Percentiles rank a stretch among this genome's conserved stretches.
Conservation (phyloP, 1,284 basidiomycete species). For the Tylopilus orsonianus region DNA sequence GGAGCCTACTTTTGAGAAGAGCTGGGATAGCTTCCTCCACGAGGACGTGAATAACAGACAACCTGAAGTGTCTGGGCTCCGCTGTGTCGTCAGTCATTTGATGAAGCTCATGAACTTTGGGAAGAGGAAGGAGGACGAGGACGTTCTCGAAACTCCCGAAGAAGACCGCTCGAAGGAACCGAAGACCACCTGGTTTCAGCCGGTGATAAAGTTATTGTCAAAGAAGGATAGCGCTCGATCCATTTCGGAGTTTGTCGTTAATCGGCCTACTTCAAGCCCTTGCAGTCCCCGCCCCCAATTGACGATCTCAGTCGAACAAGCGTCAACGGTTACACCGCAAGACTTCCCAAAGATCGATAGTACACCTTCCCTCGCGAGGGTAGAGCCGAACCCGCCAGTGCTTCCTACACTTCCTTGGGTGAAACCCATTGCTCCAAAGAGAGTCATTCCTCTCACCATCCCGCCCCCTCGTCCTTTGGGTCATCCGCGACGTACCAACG, state of each 20-base stretch:
- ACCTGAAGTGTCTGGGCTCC: conserved; percentile 12
- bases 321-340: conserved; percentile 24
- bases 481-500: conserved; percentile 32
- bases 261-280: conserved; percentile 17
- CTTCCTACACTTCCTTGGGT: conserved; percentile 39
- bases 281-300: conserved; percentile 39
- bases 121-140: conserved; percentile 34
- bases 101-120: conserved; percentile 49
- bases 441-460: conserved; percentile 25
- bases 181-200: conserved; percentile 30
- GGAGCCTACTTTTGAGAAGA: conserved; percentile 40
- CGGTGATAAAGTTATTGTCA: conserved; percentile 23
- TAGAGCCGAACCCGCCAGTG: conserved; percentile 33
- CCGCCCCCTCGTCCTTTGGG: conserved; percentile 31
- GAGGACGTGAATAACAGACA: conserved; percentile 30
- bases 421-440: conserved; percentile 34
- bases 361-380: conserved; percentile 26
- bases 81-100: conserved; percentile 35
- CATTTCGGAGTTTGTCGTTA: conserved; percentile 26
- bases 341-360: conserved; percentile 38
- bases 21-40: conserved; percentile 53
- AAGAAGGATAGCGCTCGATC: conserved; percentile 21
- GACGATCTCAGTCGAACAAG: conserved; percentile 44
- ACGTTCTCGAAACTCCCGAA: conserved; percentile 35
- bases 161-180: conserved; percentile 15